Evolutionary conservation across 2,329 filamentous ascomycete genomes (phyloP), one percentile per base, ranked within the genome.

Genomic region (Ceratocystis ficicola): DNA sequence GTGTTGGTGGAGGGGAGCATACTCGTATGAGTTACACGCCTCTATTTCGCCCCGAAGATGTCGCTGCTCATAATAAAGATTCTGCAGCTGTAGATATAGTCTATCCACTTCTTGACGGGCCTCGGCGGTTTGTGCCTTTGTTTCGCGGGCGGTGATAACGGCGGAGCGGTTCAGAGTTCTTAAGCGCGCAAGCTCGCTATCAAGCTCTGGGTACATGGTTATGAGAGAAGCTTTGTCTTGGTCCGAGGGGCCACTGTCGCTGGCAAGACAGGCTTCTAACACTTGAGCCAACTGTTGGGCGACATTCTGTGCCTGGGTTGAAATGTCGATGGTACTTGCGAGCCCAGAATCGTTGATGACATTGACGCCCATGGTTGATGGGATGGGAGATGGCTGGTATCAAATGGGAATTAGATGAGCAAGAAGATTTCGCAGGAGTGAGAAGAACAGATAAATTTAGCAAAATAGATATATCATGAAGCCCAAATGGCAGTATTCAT

Each of bases 11-110:
- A 22, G 48, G 41, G 6, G 20, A 2, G 82, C 89, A 69, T 77
- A 95, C 90, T 96, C 89, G 71, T 95, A 96, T 63, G 86, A 88
- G 73, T 96, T 89, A 74, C 94, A 97, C 7, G 89, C 90, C 0
- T 84, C 80, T 68, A 99, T 97, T 76, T 99, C 94, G 62, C 89
- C 89, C 69, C 89, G 85, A 65, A 99, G 78, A 75, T 96, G 91
- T 65, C 90, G 82, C 77, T 97, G 92, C 75, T 99, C 93, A 73
- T 99, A 99, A 75, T 94, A 95, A 6, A 99, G 78, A 73, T 99
- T 99, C 76, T 97, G 93, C 65, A 99, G 81, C 73, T 95, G 89
- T 46, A 99, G 81, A 73, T 97, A 92, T 68, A 99, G 80, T 62
- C 87, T 85, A 74, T 99, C 94, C 69, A 97, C 90, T 76, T 96